Base-by-base conservation (phyloP, 306 rosid species). In the Bauhinia variegata region DNA sequence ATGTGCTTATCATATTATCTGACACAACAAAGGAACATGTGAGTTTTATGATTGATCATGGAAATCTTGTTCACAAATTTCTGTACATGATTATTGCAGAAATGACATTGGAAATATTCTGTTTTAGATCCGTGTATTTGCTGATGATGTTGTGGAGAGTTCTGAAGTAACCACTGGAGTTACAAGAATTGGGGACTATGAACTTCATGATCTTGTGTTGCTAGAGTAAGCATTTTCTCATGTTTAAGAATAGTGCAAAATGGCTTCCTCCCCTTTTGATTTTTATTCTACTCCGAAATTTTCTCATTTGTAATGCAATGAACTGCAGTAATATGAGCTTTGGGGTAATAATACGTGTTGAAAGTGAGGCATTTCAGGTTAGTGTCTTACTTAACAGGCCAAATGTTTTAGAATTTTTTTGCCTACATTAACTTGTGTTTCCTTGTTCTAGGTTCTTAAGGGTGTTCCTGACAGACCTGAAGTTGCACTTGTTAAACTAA, bases 61-160 rank as follows among this genome's bases (percentile, higher is more conserved):
- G 53, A 49, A 50, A 75, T 50, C 11, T 11, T 30, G 55, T 65
- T 54, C 58, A 55, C 47, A 28, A 51, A 28, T 77, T 54, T 69
- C 23, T 51, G 5, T 36, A 48, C 68, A 51, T n/a, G 38, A 36
- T 23, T 38, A 64, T 58, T 39, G 36, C 51, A 60, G 53, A 73
- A 68, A 23, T 81, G 49, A 71, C 58, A 39, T 23, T 64, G 39
- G 42, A 43, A 51, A 14, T 70, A 51, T 55, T 41, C 68, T 73
- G 47, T 80, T 74, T 68, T 64, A 95, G 99, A 78, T 95, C 60
- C 97, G 96, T 48, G 99, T 91, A 13, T 95, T 95, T 83, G 95
- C 99, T 37, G 99, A 95, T 80, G 96, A 95, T 84, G 99, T 91
- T 68, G 99, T 88, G 65, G 99, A 95, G 86, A 91, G 99, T 77